These are phyloP conservation scores for Leptographium radiaticola DNA, from an alignment of 2,329 filamentous ascomycete genomes.

Conservation along the genomic window DNA sequence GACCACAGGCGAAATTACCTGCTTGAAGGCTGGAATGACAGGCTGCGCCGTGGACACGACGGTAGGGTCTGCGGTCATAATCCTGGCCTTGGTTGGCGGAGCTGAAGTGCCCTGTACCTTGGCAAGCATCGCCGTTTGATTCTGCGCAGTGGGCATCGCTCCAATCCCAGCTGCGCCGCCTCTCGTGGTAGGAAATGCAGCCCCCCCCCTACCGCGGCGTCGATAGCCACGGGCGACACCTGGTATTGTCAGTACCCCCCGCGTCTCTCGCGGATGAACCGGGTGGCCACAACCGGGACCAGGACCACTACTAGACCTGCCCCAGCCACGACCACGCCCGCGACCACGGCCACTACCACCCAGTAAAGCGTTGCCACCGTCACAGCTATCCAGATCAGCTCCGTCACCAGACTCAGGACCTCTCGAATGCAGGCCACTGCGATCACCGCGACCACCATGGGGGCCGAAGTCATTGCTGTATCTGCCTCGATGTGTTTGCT, in stretches of 20 bases:
- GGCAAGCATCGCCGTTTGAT: neutral
- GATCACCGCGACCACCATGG: neutral
- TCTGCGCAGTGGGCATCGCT: neutral
- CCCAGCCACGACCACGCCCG: neutral
- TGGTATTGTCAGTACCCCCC: neutral
- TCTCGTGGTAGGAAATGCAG: neutral
- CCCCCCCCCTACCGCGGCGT: neutral
- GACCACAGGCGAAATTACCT: no score
- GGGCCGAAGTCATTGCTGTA: neutral
- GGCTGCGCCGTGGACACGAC: no score
- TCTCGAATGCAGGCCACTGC: neutral
- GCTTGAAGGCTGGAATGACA: no score
- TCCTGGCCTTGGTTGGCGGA: no score
- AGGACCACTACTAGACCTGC: neutral
- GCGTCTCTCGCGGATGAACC: neutral
- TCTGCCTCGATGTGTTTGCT: neutral
- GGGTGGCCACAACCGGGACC: neutral
- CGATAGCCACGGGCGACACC: neutral
- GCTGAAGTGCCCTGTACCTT: no score
- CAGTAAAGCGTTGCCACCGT: slow-evolving; percentile 4
- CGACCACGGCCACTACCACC: slow-evolving; percentile 1
- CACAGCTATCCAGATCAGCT: slow-evolving; percentile 2
- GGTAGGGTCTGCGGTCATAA: no score
- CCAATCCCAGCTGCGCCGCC: neutral
- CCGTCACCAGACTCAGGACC: neutral